Conservation (phyloP, 768 basidiomycete genomes). For the Mycena olivaceomarginata region DNA sequence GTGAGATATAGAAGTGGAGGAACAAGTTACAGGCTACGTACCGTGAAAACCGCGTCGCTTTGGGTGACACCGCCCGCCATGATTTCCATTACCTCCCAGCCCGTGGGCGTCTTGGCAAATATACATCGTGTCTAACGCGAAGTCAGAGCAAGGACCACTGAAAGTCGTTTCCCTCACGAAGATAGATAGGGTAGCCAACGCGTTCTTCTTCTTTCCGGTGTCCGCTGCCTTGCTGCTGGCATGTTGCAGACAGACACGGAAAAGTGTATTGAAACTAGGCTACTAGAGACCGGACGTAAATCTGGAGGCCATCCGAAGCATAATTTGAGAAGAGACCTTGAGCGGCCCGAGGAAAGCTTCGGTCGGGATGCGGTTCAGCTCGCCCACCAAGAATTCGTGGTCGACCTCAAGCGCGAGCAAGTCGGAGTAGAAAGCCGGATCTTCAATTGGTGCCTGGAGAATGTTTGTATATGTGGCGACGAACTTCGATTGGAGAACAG, state of each 20-base stretch:
- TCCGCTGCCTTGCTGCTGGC: slow-evolving; percentile 58
- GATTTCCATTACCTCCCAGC: slow-evolving; percentile 85
- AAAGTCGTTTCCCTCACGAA: slow-evolving; percentile 48
- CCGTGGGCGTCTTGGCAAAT: slow-evolving; percentile 75
- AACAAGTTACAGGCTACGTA: slow-evolving; percentile 34
- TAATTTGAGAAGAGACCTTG: slow-evolving; percentile 32
- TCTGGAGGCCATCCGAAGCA: not conserved
- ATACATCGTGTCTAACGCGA: slow-evolving; percentile 56
- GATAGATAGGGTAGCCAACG: slow-evolving; percentile 71
- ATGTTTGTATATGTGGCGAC: slow-evolving; percentile 68
- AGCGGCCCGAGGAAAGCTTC: slow-evolving; percentile 40
- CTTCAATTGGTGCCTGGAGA: slow-evolving; percentile 67
- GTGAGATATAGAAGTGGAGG: too few relatives aligned
- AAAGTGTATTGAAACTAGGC: slow-evolving; percentile 60
- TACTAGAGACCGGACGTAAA: slow-evolving; percentile 41
- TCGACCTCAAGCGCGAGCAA: slow-evolving; percentile 74
- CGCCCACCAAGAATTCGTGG: slow-evolving; percentile 60
- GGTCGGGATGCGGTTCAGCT: slow-evolving; percentile 36
- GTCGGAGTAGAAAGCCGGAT: slow-evolving; percentile 70
- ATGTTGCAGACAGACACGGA: slow-evolving; percentile 65
- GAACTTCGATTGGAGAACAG: slow-evolving; percentile 66
- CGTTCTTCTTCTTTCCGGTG: slow-evolving; percentile 63
- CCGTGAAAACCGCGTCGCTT: slow-evolving; percentile 78
- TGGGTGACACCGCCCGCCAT: slow-evolving; percentile 76
- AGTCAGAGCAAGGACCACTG: not conserved